Base-by-base conservation (phyloP, 2,329 filamentous ascomycete genomes). In the Exophiala sp. region DNA sequence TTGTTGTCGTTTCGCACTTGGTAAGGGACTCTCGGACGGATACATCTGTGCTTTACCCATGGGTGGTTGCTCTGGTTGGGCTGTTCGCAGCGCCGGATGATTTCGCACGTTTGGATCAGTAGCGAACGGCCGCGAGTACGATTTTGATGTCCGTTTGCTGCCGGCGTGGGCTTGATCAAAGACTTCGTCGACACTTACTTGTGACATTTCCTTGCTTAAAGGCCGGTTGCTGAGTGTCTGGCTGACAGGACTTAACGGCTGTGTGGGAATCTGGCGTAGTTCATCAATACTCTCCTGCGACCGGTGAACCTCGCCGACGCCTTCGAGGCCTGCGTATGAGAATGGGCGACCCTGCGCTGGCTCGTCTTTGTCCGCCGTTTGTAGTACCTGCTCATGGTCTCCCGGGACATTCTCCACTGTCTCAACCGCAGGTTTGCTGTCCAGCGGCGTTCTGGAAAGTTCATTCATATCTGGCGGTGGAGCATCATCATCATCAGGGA, bases 151-250 rank as follows among this genome's bases (percentile, higher is more conserved):
- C 5, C 42, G 43, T 29, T 47, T 45, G 5, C 40, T 44, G 16
- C 21, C 14, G 12, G 39, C 32, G 41, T 45, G 58, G n/a, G 47
- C 34, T 51, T 41, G 47, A 32, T 56, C 54, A 20, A 35, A 16
- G 24, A 54, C 47, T 11, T 61, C 59, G 9, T 61, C 59, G 29
- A 54, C 54, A 41, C 55, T 56, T 40, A 60, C 57, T 52, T 55
- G 49, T 3, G 57, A 62, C 45, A 56, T 44, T 39, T 51, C 54
- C 46, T 59, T 56, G 44, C 52, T 54, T 2, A 59, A 39, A 16
- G 47, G 39, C 9, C 32, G 24, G 39, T 51, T 54, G 47, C 57
- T 59, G 12, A 47, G 36, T n/a, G 46, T 50, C 36, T 58, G 52
- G 41, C 52, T 58, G 16, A 58, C 41, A 8, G 59, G 54, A 42